Evolutionary conservation across 2,329 filamentous ascomycete genomes (phyloP).

Genomic region (Coleophoma eucalyptorum): DNA sequence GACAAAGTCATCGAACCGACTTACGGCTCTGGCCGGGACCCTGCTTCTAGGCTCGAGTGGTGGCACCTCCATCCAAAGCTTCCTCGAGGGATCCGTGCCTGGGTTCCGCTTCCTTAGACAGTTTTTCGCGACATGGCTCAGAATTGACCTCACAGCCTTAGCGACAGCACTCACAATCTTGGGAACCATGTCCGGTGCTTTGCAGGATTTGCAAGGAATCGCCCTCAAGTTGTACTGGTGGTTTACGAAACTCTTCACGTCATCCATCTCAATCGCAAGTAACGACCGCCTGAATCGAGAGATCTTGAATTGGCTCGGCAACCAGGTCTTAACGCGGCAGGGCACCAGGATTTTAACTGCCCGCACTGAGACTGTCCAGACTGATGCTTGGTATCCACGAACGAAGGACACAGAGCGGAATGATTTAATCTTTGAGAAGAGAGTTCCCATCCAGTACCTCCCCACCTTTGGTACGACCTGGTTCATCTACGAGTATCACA

Average conservation of each 20-base stretch:
- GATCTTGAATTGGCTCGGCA: constrained; percentile 40
- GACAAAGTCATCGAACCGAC: too few relatives aligned
- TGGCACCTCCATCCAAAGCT: not conserved
- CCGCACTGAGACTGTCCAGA: constrained; percentile 32
- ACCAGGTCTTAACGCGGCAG: constrained; percentile 33
- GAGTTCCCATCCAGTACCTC: constrained; percentile 37
- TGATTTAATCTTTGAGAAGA: constrained; percentile 9
- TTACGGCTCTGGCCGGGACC: too few relatives aligned
- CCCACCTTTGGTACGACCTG: constrained; percentile 42
- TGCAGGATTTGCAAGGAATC: constrained; percentile 31
- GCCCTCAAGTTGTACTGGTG: constrained; percentile 36
- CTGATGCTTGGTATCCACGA: constrained; percentile 32
- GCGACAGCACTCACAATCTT: constrained; percentile 41
- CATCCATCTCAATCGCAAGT: constrained; percentile 38
- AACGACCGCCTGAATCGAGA: constrained; percentile 41
- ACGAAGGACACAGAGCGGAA: constrained; percentile 33
- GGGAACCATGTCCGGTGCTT: constrained; percentile 35
- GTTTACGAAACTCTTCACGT: constrained; percentile 38
- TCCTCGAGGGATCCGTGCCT: not conserved
- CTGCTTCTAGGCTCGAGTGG: not conserved
- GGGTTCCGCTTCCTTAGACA: constrained; percentile 26
- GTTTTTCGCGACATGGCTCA: constrained; percentile 35
- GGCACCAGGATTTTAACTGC: constrained; percentile 37
- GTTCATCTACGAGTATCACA: constrained; percentile 44
- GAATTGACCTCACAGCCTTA: constrained; percentile 40